Evolutionary conservation across 1,284 basidiomycete genomes (phyloP), one percentile per base, ranked within the genome.

Genomic region (Coniferiporia weirii): DNA sequence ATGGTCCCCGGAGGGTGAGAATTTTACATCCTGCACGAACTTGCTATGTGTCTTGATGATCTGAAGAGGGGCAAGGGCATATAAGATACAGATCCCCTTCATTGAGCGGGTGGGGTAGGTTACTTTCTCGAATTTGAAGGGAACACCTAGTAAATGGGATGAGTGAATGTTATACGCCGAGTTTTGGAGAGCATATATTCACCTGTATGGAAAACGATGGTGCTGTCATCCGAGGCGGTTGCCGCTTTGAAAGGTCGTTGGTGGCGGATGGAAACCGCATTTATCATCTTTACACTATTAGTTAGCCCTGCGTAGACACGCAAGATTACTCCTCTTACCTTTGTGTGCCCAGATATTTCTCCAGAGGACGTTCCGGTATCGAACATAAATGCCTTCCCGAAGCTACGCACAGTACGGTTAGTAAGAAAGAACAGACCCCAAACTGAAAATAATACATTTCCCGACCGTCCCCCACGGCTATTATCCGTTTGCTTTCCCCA

Each of bases 391-490:
- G 91, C 91, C 63, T 90, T 85, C 9, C 90, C 93, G 66, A 92
- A 95, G 66, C 91, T 93, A 47, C 32, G n/a, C 8, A 40, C 8
- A 20, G 27, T n/a, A 47, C 9, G 12, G 46, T 20, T 36, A 47
- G 44, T 4, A 20, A 44, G 32, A 38, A n/a, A 22, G 45, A 5
- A 52, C 52, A 35, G 19, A 45, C 13, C 45, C 17, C n/a, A 43
- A 53, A 20, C 61, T 54, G 32, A 32, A 48, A 9, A 51, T 54
- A 49, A 22, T 61, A 93, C 87, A 87, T 91, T 69, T 95, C 95
- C 63, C 87, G 82, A 45, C 96, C 96, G 63, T 98, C 93, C 52
- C 97, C 97, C n/a, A 95, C 96, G 15, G 89, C 94, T 53, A 98
- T 90, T 65, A 99, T 89, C 13, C 97, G 84, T 73, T 98, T 97